phyloP scores from a whole-genome alignment of 768 basidiomycete genomes.

The Russula compacta region DNA sequence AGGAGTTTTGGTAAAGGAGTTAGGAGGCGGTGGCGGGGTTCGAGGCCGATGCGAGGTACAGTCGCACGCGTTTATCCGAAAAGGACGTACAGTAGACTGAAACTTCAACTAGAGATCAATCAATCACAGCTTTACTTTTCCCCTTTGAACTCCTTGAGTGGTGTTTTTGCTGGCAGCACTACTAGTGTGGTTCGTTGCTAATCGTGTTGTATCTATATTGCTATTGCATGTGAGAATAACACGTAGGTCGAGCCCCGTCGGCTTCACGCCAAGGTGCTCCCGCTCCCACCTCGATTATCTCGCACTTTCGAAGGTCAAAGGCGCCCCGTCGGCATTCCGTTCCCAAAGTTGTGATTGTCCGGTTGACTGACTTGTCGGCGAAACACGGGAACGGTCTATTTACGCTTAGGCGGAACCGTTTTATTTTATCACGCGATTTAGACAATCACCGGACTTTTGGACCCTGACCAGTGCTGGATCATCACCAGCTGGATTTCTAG shows the following conservation, averaged over 20 bases:
- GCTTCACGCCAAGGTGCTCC: neutral
- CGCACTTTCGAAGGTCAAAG: too few species aligned
- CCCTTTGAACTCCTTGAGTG: too few species aligned
- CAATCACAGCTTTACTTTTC: too few species aligned
- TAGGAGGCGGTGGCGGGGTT: neutral
- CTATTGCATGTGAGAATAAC: neutral
- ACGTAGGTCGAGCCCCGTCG: neutral
- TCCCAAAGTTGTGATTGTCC: too few species aligned
- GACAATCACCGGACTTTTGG: conserved; percentile 4
- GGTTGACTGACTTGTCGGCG: neutral
- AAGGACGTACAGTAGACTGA: too few species aligned
- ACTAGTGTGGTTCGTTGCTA: neutral
- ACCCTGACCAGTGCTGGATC: too few species aligned
- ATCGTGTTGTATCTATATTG: neutral
- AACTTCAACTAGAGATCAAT: too few species aligned
- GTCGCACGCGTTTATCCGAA: neutral
- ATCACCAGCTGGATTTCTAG: neutral
- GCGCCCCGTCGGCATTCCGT: too few species aligned
- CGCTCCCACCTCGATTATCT: too few species aligned
- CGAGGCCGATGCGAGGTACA: neutral
- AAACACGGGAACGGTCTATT: neutral
- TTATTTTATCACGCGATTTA: neutral
- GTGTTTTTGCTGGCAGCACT: too few species aligned
- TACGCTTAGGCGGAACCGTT: neutral
- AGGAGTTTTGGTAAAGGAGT: conserved; percentile 56